These are phyloP conservation scores for Fomitopsis pulvina DNA, from an alignment of 768 basidiomycete species.

Conservation along the genomic window DNA sequence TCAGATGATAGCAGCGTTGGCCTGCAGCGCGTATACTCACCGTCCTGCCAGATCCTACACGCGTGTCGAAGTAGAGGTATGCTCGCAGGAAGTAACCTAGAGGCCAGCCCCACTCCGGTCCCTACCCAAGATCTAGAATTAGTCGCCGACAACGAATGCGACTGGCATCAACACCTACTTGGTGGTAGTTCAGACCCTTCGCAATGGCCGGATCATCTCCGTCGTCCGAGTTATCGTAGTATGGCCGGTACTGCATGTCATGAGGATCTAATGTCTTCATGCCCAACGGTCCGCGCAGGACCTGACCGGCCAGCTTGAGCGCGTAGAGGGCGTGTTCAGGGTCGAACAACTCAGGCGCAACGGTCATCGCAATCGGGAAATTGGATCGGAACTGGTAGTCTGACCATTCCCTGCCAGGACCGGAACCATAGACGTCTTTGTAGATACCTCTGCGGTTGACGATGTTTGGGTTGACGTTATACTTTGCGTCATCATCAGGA, in stretches of 20 bases:
- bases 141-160: conserved; percentile 1
- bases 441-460: conserved; percentile 93
- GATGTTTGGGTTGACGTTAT: conserved; percentile 60
- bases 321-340: conserved; percentile 73
- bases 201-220: conserved; percentile 76
- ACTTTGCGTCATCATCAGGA: conserved; percentile 59
- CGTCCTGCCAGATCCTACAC: conserved; percentile 57
- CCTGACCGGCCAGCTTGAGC: conserved; percentile 70
- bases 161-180: conserved; percentile 40
- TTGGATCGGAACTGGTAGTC: conserved; percentile 95
- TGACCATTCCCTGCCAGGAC: conserved; percentile 83
- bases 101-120: conserved; percentile 95
- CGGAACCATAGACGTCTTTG: conserved; percentile 96
- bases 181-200: conserved; percentile 93
- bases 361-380: conserved; percentile 94
- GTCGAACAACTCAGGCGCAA: conserved; percentile 93
- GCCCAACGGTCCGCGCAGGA: conserved; percentile 83
- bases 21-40: conserved; percentile 33
- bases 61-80: conserved; percentile 81
- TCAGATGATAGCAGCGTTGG: neutral
- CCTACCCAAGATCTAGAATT: conserved; percentile 35
- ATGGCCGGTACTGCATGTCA: conserved; percentile 85
- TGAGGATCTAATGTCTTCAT: conserved; percentile 92
- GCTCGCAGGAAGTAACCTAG: conserved; percentile 93
- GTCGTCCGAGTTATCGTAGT: conserved; percentile 94